Evolutionary conservation across 441 rosid genomes (phyloP).

Genomic region (Omphalea diandra): DNA sequence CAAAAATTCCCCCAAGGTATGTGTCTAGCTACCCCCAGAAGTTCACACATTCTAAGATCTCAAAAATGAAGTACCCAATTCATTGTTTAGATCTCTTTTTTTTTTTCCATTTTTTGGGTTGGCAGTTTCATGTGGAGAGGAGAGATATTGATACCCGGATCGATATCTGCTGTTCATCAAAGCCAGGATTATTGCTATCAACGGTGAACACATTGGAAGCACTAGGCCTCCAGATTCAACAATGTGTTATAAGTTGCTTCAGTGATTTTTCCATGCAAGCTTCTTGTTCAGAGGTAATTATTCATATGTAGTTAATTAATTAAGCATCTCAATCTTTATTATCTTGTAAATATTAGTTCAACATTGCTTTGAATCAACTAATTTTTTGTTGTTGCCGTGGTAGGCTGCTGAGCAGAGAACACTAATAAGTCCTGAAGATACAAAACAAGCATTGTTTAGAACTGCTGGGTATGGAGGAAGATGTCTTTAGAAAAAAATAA

Average conservation of each 20-base stretch:
- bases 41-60: background rate
- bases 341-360: no score
- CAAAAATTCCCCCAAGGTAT: conserved; percentile 91
- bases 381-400: background rate
- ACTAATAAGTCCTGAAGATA: conserved; percentile 57
- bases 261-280: conserved; percentile 93
- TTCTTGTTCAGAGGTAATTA: conserved; percentile 81
- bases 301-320: background rate
- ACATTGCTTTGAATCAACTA: background rate
- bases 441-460: conserved; percentile 82
- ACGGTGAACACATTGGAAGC: conserved; percentile 80
- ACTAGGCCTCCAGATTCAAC: conserved; percentile 89
- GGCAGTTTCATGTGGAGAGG: conserved; percentile 74
- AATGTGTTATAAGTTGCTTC: conserved; percentile 89
- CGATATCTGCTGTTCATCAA: conserved; percentile 74
- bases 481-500: conserved; percentile 46
- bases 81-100: conserved; percentile 3
- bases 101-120: conserved; percentile 10
- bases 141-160: conserved; percentile 56
- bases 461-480: conserved; percentile 94
- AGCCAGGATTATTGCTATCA: conserved; percentile 77
- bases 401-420: conserved; percentile 56
- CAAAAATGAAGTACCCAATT: background rate
- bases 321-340: background rate
- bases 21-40: background rate